Evolutionary conservation across 352 stramenopile genomes (phyloP).

Genomic region (Globisporangium heterothallicum): DNA sequence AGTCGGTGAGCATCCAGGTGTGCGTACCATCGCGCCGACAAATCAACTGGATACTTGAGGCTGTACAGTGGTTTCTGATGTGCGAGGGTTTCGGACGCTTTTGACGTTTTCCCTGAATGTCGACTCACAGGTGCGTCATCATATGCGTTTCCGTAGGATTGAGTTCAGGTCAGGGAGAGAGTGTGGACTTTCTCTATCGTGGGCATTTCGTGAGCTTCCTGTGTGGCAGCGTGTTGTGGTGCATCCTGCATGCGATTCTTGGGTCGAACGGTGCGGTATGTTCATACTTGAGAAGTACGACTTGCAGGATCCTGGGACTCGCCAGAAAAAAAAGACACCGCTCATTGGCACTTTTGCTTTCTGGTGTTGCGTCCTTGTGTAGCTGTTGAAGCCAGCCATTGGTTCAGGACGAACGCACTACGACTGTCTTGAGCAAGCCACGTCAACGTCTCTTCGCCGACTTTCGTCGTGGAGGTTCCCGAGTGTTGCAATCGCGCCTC

Average conservation of each 20-base stretch:
- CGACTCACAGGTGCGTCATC: neutral
- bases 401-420: conserved; percentile 23
- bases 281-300: no score
- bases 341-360: no score
- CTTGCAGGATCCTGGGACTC: no score
- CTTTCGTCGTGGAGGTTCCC: conserved; percentile 4
- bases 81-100: neutral
- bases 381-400: conserved; percentile 12
- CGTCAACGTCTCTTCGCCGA: conserved; percentile 12
- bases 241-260: neutral
- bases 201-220: no score
- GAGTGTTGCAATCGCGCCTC: conserved; percentile 20
- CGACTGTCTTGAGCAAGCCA: conserved; percentile 26
- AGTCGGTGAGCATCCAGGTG: neutral
- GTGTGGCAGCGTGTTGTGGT: neutral
- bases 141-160: conserved; percentile 1
- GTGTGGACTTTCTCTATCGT: neutral
- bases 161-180: no score
- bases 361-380: no score
- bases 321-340: no score
- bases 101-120: no score
- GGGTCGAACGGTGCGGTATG: no score
- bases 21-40: neutral
- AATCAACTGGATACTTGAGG: neutral
- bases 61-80: conserved; percentile 4